phyloP scores from a whole-genome alignment of 1,139 yeast species.

The Spencermartinsiella ligniputridi region DNA sequence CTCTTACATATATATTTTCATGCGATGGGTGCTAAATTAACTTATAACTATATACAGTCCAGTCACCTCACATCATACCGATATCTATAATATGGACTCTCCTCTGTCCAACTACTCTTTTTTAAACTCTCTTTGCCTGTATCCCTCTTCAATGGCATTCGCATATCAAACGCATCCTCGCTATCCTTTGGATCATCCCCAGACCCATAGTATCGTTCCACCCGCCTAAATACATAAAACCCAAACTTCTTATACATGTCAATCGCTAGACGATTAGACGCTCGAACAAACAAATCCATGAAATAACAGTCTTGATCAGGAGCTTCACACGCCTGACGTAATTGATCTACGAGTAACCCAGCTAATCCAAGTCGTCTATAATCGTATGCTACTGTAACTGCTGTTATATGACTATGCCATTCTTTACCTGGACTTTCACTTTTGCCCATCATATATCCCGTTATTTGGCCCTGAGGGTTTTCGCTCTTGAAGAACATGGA shows the following conservation, averaged over 20 bases:
- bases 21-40: slow-evolving; percentile 1
- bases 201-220: slow-evolving; percentile 78
- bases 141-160: slow-evolving; percentile 54
- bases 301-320: slow-evolving; percentile 57
- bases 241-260: slow-evolving; percentile 82
- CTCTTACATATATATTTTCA: background rate
- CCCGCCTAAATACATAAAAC: slow-evolving; percentile 78
- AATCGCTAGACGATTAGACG: slow-evolving; percentile 75
- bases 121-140: slow-evolving; percentile 30
- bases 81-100: slow-evolving; percentile 22
- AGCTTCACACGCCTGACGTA: slow-evolving; percentile 68
- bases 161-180: slow-evolving; percentile 77
- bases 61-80: too few species aligned
- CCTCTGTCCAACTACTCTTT: slow-evolving; percentile 25
- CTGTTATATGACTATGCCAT: slow-evolving; percentile 97
- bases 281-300: slow-evolving; percentile 86
- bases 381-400: slow-evolving; percentile 82
- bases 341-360: slow-evolving; percentile 58
- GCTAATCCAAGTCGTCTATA: slow-evolving; percentile 87
- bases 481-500: slow-evolving; percentile 74
- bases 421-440: slow-evolving; percentile 80
- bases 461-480: slow-evolving; percentile 33
- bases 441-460: slow-evolving; percentile 78
- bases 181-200: slow-evolving; percentile 46
- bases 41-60: slow-evolving; percentile 14